These are phyloP conservation scores for Acorus calamus DNA, from an alignment of 106 monocot genomes.

Conservation along the genomic window DNA sequence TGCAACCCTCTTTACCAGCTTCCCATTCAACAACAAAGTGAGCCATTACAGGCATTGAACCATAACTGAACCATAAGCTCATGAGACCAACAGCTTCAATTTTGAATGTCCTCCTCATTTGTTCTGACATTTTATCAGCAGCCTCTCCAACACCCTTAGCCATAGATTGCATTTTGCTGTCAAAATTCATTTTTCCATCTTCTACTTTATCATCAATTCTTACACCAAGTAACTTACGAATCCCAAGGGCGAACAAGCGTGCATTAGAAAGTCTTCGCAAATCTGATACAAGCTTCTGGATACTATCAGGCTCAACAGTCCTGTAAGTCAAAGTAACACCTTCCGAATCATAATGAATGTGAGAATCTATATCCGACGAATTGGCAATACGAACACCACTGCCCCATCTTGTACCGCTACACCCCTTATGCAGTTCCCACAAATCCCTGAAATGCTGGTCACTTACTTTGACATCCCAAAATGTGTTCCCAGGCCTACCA, in stretches of 20 bases:
- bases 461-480: conserved; percentile 88
- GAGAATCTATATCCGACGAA: conserved; percentile 86
- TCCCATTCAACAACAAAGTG: conserved; percentile 99
- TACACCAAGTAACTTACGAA: conserved; percentile 70
- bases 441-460: conserved; percentile 89
- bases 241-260: conserved; percentile 73
- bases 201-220: conserved; percentile 53
- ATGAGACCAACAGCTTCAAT: conserved; percentile 96
- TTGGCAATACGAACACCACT: conserved; percentile 80
- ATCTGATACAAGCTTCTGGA: conserved; percentile 78
- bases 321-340: conserved; percentile 67
- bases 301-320: conserved; percentile 76
- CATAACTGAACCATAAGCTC: conserved; percentile 98
- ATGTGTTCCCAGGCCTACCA: conserved; percentile 94
- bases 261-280: conserved; percentile 80
- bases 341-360: conserved; percentile 79
- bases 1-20: conserved; percentile 79
- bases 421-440: conserved; percentile 77
- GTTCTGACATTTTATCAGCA: conserved; percentile 58
- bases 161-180: conserved; percentile 25
- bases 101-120: conserved; percentile 74
- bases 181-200: conserved; percentile 26
- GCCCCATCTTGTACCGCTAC: conserved; percentile 60
- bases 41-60: conserved; percentile 71
- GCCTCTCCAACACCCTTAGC: conserved; percentile 33